Conservation (phyloP, 2,329 filamentous ascomycete genomes). For the Sclerotinia trifoliorum region DNA sequence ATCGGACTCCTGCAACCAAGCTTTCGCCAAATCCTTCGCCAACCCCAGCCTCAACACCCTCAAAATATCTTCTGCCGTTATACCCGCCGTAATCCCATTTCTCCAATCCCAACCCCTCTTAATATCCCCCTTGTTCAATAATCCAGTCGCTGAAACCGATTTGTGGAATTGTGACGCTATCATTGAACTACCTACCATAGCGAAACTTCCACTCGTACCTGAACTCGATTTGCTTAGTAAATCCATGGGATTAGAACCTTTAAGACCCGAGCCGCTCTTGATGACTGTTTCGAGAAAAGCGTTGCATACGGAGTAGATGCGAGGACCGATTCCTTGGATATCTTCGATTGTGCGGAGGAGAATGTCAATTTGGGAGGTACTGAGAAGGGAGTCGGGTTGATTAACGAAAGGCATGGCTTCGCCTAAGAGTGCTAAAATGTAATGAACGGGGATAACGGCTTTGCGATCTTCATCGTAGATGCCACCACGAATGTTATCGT, state of each 20-base stretch:
- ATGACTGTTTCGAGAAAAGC: constrained; percentile 77
- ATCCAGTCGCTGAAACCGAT: constrained; percentile 55
- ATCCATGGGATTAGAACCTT: constrained; percentile 62
- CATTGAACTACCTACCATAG: constrained; percentile 70
- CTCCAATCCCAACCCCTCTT: constrained; percentile 74
- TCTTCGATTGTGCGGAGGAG: constrained; percentile 79
- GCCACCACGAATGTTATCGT: constrained; percentile 88
- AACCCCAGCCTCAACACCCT: constrained; percentile 69
- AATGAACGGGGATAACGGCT: constrained; percentile 84
- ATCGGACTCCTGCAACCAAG: constrained; percentile 68
- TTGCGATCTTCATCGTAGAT: constrained; percentile 79
- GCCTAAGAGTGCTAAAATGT: constrained; percentile 77
- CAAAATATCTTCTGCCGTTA: constrained; percentile 68
- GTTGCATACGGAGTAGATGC: constrained; percentile 71
- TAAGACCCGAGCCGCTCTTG: constrained; percentile 62
- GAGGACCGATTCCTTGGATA: constrained; percentile 69
- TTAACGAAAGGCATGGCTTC: constrained; percentile 78
- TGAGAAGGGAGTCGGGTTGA: constrained; percentile 59
- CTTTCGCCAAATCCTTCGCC: constrained; percentile 68
- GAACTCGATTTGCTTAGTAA: constrained; percentile 66
- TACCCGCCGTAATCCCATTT: constrained; percentile 53
- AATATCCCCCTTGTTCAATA: constrained; percentile 48
- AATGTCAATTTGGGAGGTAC: constrained; percentile 68
- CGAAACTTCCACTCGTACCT: constrained; percentile 56
- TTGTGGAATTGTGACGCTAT: constrained; percentile 62